Evolutionary conservation across 306 rosid species (phyloP).

Genomic region (Dryas drummondii): DNA sequence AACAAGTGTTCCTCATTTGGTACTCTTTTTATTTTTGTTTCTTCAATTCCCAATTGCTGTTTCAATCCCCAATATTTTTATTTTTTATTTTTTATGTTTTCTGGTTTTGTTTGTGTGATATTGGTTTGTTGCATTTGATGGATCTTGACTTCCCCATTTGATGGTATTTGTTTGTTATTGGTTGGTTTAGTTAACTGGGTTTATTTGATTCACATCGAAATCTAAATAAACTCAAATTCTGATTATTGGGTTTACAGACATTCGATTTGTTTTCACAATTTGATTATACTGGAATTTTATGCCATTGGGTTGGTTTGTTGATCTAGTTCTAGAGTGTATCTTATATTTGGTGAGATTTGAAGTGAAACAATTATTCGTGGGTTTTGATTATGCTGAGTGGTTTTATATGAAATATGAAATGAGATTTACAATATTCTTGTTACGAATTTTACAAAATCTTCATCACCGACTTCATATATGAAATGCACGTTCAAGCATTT

Average conservation of each 20-base stretch:
- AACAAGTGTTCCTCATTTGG: slow-evolving; percentile 99
- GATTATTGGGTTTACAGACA: not conserved
- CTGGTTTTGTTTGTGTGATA: not conserved
- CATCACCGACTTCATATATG: not conserved
- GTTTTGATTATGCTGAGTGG: slow-evolving; percentile 15
- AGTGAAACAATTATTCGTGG: slow-evolving; percentile 16
- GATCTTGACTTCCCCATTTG: slow-evolving; percentile 44
- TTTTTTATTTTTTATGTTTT: not conserved
- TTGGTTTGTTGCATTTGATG: slow-evolving; percentile 10
- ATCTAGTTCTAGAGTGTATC: not conserved
- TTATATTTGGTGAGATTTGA: slow-evolving; percentile 20
- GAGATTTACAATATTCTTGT: slow-evolving; percentile 22
- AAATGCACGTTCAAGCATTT: slow-evolving; percentile 1
- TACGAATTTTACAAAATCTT: not conserved
- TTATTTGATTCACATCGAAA: not conserved
- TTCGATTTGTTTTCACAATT: not conserved
- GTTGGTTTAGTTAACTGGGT: not conserved
- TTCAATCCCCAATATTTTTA: slow-evolving; percentile 11
- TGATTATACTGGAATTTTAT: not conserved
- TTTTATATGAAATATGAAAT: slow-evolving; percentile 12
- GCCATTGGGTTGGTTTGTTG: not conserved
- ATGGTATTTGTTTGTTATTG: slow-evolving; percentile 13
- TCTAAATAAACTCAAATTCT: not conserved
- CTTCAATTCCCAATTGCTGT: not conserved
- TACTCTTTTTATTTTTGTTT: slow-evolving; percentile 33